Percentiles rank a stretch among this genome's conserved stretches.
phyloP scores from a whole-genome alignment of 768 basidiomycete genomes.

The Lactarius quietus region DNA sequence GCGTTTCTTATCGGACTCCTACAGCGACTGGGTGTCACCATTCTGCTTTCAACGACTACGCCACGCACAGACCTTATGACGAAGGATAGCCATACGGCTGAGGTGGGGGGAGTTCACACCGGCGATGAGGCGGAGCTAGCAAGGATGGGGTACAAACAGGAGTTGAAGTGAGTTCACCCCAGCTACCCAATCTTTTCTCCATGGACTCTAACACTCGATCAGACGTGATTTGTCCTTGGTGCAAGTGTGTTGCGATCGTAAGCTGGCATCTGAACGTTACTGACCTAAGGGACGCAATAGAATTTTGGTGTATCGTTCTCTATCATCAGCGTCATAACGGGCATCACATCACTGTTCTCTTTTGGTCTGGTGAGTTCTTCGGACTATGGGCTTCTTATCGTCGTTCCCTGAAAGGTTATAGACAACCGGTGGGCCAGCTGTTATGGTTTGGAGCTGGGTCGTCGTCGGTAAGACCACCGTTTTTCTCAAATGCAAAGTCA shows the following conservation, averaged over 20 bases:
- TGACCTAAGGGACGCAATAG: conserved; percentile 37
- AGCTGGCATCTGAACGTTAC: too few relatives aligned
- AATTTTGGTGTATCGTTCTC: conserved; percentile 76
- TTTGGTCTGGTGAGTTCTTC: conserved; percentile 56
- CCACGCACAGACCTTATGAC: neutral
- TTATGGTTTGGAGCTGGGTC: conserved; percentile 76
- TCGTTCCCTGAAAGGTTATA: conserved; percentile 28
- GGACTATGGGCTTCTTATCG: neutral
- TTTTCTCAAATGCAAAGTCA: neutral
- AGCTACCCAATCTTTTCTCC: neutral
- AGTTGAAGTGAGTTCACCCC: conserved; percentile 47
- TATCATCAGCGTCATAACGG: conserved; percentile 73
- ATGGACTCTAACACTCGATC: neutral
- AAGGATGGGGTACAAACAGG: conserved; percentile 71
- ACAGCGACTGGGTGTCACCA: neutral
- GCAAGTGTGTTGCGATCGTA: conserved; percentile 52
- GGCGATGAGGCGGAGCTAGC: conserved; percentile 61
- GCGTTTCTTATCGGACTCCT: neutral
- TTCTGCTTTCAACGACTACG: neutral
- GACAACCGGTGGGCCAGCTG: conserved; percentile 72
- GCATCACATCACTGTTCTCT: conserved; percentile 63
- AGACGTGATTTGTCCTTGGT: conserved; percentile 62
- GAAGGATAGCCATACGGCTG: neutral
- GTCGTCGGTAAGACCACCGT: conserved; percentile 47
- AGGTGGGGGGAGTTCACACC: conserved; percentile 12